Conservation (phyloP, 148 eudicot genomes). For the Linanthus parryae region DNA sequence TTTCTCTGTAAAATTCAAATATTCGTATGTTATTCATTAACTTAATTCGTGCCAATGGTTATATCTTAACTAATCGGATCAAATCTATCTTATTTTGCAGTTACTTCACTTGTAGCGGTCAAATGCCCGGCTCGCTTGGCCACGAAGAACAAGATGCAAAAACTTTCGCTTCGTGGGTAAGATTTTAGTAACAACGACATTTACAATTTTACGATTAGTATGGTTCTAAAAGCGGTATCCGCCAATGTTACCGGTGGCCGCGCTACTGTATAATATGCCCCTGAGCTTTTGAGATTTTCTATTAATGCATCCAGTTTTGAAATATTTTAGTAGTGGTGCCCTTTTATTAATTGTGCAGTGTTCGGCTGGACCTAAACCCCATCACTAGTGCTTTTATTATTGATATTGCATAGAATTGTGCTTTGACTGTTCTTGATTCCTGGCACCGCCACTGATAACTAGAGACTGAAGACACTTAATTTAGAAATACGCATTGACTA, state of each 20-base stretch:
- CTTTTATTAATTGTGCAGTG: no score
- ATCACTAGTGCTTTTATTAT: no score
- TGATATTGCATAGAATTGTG: no score
- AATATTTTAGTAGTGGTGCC: background rate
- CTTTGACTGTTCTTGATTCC: no score
- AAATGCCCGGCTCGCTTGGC: constrained; percentile 83
- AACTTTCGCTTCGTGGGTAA: constrained; percentile 75
- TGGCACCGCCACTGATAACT: no score
- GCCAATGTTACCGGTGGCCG: no score
- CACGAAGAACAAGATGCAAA: constrained; percentile 75
- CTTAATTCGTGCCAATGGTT: background rate
- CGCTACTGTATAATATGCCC: no score
- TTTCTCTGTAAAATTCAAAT: background rate
- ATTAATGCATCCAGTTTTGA: background rate
- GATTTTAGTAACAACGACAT: background rate
- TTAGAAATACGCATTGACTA: no score
- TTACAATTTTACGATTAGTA: background rate
- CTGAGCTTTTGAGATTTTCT: background rate
- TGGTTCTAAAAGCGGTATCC: no score
- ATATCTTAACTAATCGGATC: constrained; percentile 1
- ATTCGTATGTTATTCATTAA: background rate
- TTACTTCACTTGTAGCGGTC: constrained; percentile 48
- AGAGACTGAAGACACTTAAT: no score
- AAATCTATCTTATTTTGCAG: constrained; percentile 23
- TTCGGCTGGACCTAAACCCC: no score